Base-by-base conservation (phyloP, 768 basidiomycete genomes). In the Cantharellus anzutake region DNA sequence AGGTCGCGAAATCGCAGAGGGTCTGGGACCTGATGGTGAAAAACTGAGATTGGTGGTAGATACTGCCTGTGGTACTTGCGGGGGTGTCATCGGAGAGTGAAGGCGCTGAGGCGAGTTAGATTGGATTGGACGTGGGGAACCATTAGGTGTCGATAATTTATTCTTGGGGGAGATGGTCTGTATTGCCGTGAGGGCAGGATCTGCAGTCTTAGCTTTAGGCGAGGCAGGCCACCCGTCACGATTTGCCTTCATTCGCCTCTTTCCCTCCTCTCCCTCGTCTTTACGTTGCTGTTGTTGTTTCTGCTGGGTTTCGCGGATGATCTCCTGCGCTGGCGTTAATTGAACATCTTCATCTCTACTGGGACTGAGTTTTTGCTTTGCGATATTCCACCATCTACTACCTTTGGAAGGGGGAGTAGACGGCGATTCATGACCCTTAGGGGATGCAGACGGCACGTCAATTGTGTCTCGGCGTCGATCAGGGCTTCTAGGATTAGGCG, bases 261-360 rank as follows among this genome's bases (percentile, higher is more conserved):
- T 69, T 72, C 58, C 40, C 38, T 56, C 60, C 55, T 59, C 60
- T 37, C 60, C 59, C 4, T 34, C 34, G n/a, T n/a, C n/a, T 35
- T 37, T 37, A 4, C 39, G 29, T 14, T 11, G 14, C 66, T 65
- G 67, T 66, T 80, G 82, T 59, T 83, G 79, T 50, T 78, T 75
- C 20, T 77, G 72, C 66, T 88, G 86, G 16, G 84, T 73, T 4
- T 90, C 86, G 60, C 77, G 75, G 55, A 89, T 81, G 59, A 91
- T 75, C 64, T 87, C 86, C 65, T 90, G 87, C 0, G 88, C 87
- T 4, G 87, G 86, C 0, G 88, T 90, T n/a, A 86, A 78, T 1
- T 73, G 69, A 11, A 84, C 16, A 11, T 7, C 80, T n/a, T n/a
- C n/a, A 5, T 81, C 81, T 65, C 88, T 90, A 7, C 83, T 83